Conservation (phyloP, 192 early-diverging fungal species). For the Chytriomyces hyalinus region DNA sequence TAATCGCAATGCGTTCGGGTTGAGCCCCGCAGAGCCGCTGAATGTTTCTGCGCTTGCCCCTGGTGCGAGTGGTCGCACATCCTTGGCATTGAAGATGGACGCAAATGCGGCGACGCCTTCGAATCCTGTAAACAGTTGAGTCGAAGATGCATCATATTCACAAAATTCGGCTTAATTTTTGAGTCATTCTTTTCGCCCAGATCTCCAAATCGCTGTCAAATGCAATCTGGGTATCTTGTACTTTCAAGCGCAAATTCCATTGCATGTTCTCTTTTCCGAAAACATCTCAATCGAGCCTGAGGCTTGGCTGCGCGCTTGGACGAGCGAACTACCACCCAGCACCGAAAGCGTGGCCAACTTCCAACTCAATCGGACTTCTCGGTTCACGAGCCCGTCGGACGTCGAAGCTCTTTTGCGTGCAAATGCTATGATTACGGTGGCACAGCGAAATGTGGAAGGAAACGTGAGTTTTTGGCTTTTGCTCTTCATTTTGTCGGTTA, state of each 20-base stretch:
- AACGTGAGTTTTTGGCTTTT: constrained; percentile 43
- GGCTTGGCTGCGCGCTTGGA: constrained; percentile 31
- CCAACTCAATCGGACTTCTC: background rate
- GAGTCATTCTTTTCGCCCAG: background rate
- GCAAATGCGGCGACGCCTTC: background rate
- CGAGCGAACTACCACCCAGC: constrained; percentile 19
- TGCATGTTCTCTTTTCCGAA: constrained; percentile 30
- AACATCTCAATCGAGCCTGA: constrained; percentile 22
- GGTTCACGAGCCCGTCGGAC: background rate
- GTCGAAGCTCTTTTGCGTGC: constrained; percentile 22
- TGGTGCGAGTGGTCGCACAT: constrained; percentile 22
- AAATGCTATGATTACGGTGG: constrained; percentile 73
- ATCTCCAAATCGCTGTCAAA: constrained; percentile 62
- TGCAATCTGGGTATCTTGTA: constrained; percentile 59
- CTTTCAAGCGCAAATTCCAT: constrained; percentile 43
- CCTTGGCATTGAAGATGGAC: constrained; percentile 35
- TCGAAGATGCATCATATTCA: constrained; percentile 46
- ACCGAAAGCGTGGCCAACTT: constrained; percentile 33
- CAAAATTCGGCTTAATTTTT: constrained; percentile 28
- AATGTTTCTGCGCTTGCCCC: constrained; percentile 44
- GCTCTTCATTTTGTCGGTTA: background rate
- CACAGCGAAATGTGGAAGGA: constrained; percentile 59
- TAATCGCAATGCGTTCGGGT: constrained; percentile 60
- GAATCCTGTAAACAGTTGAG: constrained; percentile 36
- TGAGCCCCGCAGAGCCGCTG: constrained; percentile 49